A percentile compares a stretch with the other conserved stretches of the same genome.
Evolutionary conservation across 208 protist species (phyloP).

Genomic region (Kentomonas sorsogonicus): DNA sequence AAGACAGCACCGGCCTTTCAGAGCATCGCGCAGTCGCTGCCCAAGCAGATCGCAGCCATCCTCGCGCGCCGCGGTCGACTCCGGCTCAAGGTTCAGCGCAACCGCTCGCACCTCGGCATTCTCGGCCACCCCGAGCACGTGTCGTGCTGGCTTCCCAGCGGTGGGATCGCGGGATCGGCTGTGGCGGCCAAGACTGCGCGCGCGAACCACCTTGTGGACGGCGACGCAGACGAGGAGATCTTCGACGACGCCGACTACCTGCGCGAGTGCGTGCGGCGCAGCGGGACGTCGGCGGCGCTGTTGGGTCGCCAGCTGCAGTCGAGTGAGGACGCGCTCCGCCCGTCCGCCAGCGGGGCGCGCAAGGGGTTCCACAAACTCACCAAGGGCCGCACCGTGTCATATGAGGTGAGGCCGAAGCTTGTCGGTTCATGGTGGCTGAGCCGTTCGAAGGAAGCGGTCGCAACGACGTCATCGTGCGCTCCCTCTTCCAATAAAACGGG

Average conservation of each 20-base stretch:
- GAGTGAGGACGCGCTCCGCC: conserved; percentile 23
- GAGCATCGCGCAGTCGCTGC: conserved; percentile 62
- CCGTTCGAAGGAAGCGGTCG: conserved; percentile 48
- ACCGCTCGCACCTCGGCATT: conserved; percentile 55
- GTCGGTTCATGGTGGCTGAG: conserved; percentile 71
- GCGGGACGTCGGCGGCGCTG: conserved; percentile 31
- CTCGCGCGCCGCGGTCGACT: conserved; percentile 53
- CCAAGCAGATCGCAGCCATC: conserved; percentile 73
- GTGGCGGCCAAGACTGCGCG: conserved; percentile 42
- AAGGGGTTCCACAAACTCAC: conserved; percentile 75
- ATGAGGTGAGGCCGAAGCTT: conserved; percentile 74
- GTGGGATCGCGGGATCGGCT: too few species aligned
- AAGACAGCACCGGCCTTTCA: conserved; percentile 57
- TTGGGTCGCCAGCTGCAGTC: conserved; percentile 9
- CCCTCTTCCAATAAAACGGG: conserved; percentile 63
- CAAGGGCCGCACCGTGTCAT: conserved; percentile 75
- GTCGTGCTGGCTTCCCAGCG: conserved; percentile 15
- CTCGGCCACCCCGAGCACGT: conserved; percentile 70
- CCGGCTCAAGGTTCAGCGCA: conserved; percentile 64
- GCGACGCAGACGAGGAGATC: conserved; percentile 75
- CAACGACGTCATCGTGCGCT: conserved; percentile 62
- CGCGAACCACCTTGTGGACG: conserved; percentile 62
- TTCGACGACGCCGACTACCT: conserved; percentile 81
- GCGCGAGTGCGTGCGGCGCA: conserved; percentile 67
- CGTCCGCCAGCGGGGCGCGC: conserved; percentile 28